Percentiles rank a stretch among this genome's conserved stretches.
Conservation (phyloP, 2,329 filamentous ascomycete genomes). For the Aspergillus pseudonomiae region DNA sequence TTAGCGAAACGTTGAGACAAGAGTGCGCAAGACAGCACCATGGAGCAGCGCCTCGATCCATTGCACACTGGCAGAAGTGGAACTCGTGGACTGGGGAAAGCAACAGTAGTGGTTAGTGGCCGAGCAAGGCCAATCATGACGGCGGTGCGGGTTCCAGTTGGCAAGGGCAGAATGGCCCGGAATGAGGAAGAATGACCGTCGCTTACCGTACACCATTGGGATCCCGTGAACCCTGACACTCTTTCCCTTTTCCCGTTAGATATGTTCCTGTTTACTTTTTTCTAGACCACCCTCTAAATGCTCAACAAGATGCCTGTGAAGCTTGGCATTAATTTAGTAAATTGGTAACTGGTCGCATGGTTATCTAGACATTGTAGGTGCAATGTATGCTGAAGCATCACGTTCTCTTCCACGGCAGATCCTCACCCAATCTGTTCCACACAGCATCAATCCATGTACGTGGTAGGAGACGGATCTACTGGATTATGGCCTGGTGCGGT, state of each 20-base stretch:
- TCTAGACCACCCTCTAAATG: background rate
- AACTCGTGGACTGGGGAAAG: background rate
- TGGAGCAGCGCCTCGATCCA: background rate
- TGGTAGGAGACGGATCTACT: background rate
- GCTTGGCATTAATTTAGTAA: background rate
- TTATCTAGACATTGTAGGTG: background rate
- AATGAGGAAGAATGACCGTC: conserved; percentile 13
- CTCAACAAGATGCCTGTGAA: background rate
- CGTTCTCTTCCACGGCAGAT: background rate
- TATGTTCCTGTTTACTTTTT: background rate
- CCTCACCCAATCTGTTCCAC: background rate
- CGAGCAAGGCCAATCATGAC: conserved; percentile 11
- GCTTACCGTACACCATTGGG: background rate
- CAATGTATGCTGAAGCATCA: no score
- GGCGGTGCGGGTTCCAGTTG: background rate
- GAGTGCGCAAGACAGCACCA: background rate
- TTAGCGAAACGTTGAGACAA: background rate
- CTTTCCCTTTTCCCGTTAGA: background rate
- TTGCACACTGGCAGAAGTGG: background rate
- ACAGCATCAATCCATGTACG: background rate
- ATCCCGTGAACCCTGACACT: background rate
- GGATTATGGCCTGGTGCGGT: background rate
- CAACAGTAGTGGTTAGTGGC: background rate
- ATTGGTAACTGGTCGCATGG: background rate
- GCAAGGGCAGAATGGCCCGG: conserved; percentile 12